Base-by-base conservation (phyloP, 2,329 filamentous ascomycete genomes). In the Herpomyces periplanetae region DNA sequence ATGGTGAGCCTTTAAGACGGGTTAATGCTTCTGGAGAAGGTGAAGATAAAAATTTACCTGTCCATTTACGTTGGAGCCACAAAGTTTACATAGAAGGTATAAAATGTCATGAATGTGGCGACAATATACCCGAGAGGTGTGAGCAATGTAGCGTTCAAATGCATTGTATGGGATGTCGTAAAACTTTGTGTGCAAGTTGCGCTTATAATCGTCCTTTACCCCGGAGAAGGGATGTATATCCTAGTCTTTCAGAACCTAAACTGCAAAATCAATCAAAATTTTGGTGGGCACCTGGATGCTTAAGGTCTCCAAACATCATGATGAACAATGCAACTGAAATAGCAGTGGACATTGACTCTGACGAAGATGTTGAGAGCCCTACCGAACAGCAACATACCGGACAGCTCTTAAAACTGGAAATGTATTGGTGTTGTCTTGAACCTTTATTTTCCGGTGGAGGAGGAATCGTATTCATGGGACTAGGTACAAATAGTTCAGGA, bases 121-220 rank as follows among this genome's bases (percentile, higher is more conserved):
- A 49, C 16, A 28, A 34, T 13, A 52, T 55, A 16, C 29, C 40
- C 15, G 50, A 55, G 30, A 35, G 50, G 18, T 55, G 50, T 27
- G 50, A 55, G 31, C 49, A 51, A 23, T 55, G 50, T 31, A 53
- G 49, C 22, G 47, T 54, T 8, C 37, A 49, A 26, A 54, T 55
- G 50, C 50, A 54, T 29, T 55, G 50, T 28, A 45, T 50, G 29
- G 50, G 50, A 14, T 55, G 50, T 27, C 40, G 50, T 19, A 53
- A 49, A 34, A 55, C 49, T 2, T 41, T 54, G 2, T 55, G 50
- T 35, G 47, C 46, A 9, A 51, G 47, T 30, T 55, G 50, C 30
- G 48, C 50, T 4, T 53, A 50, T 31, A 48, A 51, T 26, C 38
- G 47, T 8, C 47, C 38, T 28, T 25, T 54, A 40, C 36, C 38